phyloP scores from a whole-genome alignment of 2,329 filamentous ascomycete species.

The Diaporthe destruens region DNA sequence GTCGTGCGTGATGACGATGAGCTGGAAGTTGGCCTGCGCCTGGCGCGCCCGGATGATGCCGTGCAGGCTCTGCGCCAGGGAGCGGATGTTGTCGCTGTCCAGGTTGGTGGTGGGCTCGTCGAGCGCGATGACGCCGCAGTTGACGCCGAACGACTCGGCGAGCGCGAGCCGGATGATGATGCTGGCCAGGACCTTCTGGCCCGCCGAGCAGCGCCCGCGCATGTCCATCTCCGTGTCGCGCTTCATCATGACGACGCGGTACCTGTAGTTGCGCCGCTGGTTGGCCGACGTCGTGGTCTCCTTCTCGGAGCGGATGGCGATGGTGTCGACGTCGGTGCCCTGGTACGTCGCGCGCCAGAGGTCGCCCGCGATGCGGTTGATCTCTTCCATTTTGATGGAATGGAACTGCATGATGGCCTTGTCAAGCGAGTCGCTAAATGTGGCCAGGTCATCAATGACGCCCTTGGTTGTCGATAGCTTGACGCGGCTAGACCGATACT shows the following conservation, averaged over 20 bases:
- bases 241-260: constrained; percentile 98
- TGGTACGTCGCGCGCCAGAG: constrained; percentile 98
- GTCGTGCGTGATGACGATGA: constrained; percentile 99
- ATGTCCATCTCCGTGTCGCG: constrained; percentile 99
- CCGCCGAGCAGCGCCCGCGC: constrained; percentile 95
- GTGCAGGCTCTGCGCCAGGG: constrained; percentile 85
- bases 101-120: constrained; percentile 99
- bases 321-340: constrained; percentile 96
- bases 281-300: constrained; percentile 68
- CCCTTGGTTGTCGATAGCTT: constrained; percentile 92
- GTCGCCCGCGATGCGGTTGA: constrained; percentile 94
- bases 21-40: constrained; percentile 93
- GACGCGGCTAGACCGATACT: constrained; percentile 90
- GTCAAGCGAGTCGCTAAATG: constrained; percentile 87
- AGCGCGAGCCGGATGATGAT: constrained; percentile 98
- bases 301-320: constrained; percentile 92
- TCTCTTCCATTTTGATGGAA: constrained; percentile 96
- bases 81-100: constrained; percentile 93
- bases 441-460: constrained; percentile 88
- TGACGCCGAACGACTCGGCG: constrained; percentile 95
- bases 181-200: constrained; percentile 94
- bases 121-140: constrained; percentile 95
- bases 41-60: constrained; percentile 87
- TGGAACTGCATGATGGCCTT: constrained; percentile 99
- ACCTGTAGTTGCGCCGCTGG: constrained; percentile 91